Evolutionary conservation across 495 filamentous ascomycete species (phyloP).

Genomic region (Ramalina intermedia): DNA sequence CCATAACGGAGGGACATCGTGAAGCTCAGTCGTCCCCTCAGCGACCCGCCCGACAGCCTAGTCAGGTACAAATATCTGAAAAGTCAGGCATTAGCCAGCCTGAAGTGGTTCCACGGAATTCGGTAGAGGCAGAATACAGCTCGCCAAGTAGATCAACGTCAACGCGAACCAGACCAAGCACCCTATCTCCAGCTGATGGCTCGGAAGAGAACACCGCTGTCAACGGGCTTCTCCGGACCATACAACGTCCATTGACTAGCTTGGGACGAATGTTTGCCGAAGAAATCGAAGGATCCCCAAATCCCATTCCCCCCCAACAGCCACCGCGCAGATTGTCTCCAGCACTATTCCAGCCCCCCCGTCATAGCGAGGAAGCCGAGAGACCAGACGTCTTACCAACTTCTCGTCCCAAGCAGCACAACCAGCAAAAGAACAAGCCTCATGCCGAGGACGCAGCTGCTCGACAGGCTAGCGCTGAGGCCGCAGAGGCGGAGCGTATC

Average conservation of each 20-base stretch:
- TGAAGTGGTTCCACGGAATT: slow-evolving; percentile 39
- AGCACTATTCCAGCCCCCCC: slow-evolving; percentile 36
- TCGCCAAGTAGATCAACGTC: slow-evolving; percentile 28
- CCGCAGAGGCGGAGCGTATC: slow-evolving; percentile 74
- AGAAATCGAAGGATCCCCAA: slow-evolving; percentile 36
- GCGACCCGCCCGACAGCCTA: slow-evolving; percentile 20
- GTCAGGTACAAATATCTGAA: slow-evolving; percentile 34
- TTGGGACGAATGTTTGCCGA: slow-evolving; percentile 98
- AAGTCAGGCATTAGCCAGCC: slow-evolving; percentile 43
- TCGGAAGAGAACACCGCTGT: slow-evolving; percentile 63
- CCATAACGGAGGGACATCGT: slow-evolving; percentile 78
- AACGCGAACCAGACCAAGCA: slow-evolving; percentile 22
- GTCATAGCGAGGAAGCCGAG: slow-evolving; percentile 25
- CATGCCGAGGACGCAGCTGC: slow-evolving; percentile 85
- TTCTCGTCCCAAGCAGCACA: slow-evolving; percentile 18
- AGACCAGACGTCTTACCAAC: slow-evolving; percentile 22
- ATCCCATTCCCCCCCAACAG: slow-evolving; percentile 29
- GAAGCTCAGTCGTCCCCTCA: slow-evolving; percentile 31
- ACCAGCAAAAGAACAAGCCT: slow-evolving; percentile 24
- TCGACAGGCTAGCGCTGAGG: slow-evolving; percentile 82
- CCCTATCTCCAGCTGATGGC: slow-evolving; percentile 37
- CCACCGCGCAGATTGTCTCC: slow-evolving; percentile 50
- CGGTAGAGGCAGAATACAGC: slow-evolving; percentile 40
- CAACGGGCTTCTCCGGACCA: slow-evolving; percentile 73
- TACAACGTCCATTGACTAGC: slow-evolving; percentile 80